Conservation (phyloP, 1,284 basidiomycete species). For the Boletus albobrunnescens region DNA sequence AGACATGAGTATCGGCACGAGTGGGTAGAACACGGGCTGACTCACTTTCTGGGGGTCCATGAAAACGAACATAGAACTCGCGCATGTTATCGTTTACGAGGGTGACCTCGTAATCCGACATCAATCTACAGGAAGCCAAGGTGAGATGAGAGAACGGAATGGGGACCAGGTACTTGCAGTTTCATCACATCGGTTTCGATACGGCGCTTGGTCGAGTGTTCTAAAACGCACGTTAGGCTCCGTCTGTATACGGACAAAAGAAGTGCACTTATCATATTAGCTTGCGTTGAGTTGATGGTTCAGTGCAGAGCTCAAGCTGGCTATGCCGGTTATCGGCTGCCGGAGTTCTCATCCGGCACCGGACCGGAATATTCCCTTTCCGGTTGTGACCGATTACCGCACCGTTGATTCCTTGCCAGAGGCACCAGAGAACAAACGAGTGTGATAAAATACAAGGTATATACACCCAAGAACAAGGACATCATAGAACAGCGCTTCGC, state of each 20-base stretch:
- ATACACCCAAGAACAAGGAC: slow-evolving; percentile 10
- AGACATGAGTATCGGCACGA: slow-evolving; percentile 10
- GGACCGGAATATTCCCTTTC: slow-evolving; percentile 22
- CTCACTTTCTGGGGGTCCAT: slow-evolving; percentile 92
- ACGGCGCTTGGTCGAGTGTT: slow-evolving; percentile 71
- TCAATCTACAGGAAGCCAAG: slow-evolving; percentile 56
- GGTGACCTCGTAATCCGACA: slow-evolving; percentile 96
- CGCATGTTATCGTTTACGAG: slow-evolving; percentile 99
- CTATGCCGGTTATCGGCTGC: slow-evolving; percentile 8
- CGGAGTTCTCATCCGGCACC: slow-evolving; percentile 7
- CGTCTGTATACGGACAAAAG: neutral
- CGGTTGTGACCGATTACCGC: slow-evolving; percentile 10
- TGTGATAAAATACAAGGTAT: slow-evolving; percentile 22
- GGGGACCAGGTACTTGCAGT: slow-evolving; percentile 57
- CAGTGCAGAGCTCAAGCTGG: slow-evolving; percentile 2
- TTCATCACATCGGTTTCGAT: slow-evolving; percentile 99
- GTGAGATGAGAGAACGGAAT: slow-evolving; percentile 12
- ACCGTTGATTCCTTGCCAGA: slow-evolving; percentile 25
- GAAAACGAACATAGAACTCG: slow-evolving; percentile 96
- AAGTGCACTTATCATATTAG: slow-evolving; percentile 39
- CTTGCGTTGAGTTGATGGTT: slow-evolving; percentile 13
- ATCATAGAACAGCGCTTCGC: slow-evolving; percentile 12
- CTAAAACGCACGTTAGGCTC: slow-evolving; percentile 20
- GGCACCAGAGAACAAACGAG: slow-evolving; percentile 2
- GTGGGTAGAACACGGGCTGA: slow-evolving; percentile 19